phyloP scores from a whole-genome alignment of 352 stramenopile genomes.

The Phytophthora sansomeana region DNA sequence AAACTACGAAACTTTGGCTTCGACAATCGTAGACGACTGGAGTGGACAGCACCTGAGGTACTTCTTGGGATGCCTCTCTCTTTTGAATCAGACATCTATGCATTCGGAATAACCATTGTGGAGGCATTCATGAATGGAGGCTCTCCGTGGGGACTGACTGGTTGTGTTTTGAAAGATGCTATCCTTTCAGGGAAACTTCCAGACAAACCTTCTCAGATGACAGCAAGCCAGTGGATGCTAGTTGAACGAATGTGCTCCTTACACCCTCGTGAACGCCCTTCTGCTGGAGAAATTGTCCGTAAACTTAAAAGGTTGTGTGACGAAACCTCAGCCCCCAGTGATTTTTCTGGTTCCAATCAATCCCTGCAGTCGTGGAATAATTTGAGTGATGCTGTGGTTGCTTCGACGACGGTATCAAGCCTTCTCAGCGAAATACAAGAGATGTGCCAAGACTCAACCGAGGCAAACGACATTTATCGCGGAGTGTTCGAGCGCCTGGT shows the following conservation, averaged over 20 bases:
- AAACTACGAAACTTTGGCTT: slow-evolving; percentile 23
- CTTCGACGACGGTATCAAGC: background rate
- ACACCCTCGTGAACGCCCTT: background rate
- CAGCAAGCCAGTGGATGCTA: background rate
- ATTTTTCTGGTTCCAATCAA: background rate
- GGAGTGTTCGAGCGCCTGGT: slow-evolving; percentile 6
- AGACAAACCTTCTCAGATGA: background rate
- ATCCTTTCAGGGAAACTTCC: slow-evolving; percentile 5
- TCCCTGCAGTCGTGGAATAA: background rate
- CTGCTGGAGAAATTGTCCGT: slow-evolving; percentile 8
- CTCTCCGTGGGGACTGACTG: background rate
- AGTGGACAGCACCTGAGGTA: slow-evolving; percentile 4
- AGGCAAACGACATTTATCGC: background rate
- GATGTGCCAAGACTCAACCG: background rate
- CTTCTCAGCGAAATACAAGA: background rate
- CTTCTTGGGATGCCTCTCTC: slow-evolving; percentile 13
- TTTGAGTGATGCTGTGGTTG: background rate
- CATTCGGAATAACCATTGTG: slow-evolving; percentile 6
- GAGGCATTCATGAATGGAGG: background rate
- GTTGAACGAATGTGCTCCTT: slow-evolving; percentile 13
- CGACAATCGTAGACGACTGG: background rate
- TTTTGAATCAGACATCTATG: slow-evolving; percentile 14
- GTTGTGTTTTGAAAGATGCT: background rate
- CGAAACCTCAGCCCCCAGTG: background rate
- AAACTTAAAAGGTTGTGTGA: slow-evolving; percentile 9